Evolutionary conservation across 768 basidiomycete genomes (phyloP).

Genomic region (Leucosporidium scottii): DNA sequence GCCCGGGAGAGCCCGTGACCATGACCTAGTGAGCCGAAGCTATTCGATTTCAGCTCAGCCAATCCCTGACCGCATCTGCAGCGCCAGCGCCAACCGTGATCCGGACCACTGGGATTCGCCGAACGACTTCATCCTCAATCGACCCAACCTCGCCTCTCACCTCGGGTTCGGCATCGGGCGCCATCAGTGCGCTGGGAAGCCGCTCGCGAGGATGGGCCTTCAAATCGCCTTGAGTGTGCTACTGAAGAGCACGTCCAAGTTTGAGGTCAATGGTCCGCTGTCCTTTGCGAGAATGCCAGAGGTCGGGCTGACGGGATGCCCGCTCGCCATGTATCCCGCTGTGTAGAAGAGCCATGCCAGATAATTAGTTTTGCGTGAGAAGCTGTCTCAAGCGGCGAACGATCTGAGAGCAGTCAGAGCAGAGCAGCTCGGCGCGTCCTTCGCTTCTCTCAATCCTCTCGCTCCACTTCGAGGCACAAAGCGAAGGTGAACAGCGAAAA

Average conservation of each 20-base stretch:
- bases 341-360: too few relatives aligned
- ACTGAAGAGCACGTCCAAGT: neutral
- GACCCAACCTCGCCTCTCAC: constrained; percentile 22
- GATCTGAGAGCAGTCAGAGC: too few relatives aligned
- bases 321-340: too few relatives aligned
- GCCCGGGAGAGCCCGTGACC: constrained; percentile 22
- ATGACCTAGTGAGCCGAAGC: constrained; percentile 13
- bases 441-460: too few relatives aligned
- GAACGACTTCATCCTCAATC: constrained; percentile 17
- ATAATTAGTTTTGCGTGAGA: too few relatives aligned
- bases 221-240: neutral
- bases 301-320: neutral
- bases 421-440: too few relatives aligned
- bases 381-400: too few relatives aligned
- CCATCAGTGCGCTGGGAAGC: constrained; percentile 21
- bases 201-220: constrained; percentile 16
- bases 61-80: neutral
- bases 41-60: neutral
- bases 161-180: constrained; percentile 26
- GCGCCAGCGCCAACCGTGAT: constrained; percentile 23
- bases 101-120: constrained; percentile 17
- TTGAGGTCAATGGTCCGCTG: neutral
- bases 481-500: too few relatives aligned
- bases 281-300: constrained; percentile 10
- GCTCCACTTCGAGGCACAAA: too few relatives aligned